Percentiles rank a stretch among this genome's conserved stretches.
phyloP scores from a whole-genome alignment of 148 eudicot species.

The Heliamphora exappendiculata region DNA sequence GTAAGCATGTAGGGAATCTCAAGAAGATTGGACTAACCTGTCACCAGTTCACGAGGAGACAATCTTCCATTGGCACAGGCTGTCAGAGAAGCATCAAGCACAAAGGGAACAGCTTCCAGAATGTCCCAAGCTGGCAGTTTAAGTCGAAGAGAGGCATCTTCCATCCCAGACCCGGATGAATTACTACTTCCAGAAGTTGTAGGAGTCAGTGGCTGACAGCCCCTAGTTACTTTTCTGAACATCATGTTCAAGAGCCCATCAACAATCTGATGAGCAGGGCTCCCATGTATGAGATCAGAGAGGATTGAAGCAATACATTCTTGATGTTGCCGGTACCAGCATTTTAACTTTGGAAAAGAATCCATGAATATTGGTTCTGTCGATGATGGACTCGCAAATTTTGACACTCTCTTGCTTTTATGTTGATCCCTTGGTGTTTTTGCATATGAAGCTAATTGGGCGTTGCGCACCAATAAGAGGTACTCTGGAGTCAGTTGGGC shows the following conservation, averaged over 20 bases:
- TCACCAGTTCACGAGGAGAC: slow-evolving; percentile 87
- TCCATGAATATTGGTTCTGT: slow-evolving; percentile 73
- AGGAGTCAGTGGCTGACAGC: slow-evolving; percentile 31
- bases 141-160: slow-evolving; percentile 56
- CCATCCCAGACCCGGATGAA: slow-evolving; percentile 58
- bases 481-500: slow-evolving; percentile 77
- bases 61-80: slow-evolving; percentile 84
- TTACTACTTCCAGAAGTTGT: slow-evolving; percentile 74
- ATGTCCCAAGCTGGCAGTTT: slow-evolving; percentile 95
- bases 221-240: slow-evolving; percentile 67
- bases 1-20: neutral
- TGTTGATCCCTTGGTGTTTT: slow-evolving; percentile 30
- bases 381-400: slow-evolving; percentile 41
- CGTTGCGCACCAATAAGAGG: slow-evolving; percentile 70
- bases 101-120: slow-evolving; percentile 93
- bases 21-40: slow-evolving; percentile 56
- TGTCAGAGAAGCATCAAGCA: slow-evolving; percentile 83
- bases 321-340: slow-evolving; percentile 84
- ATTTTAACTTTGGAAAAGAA: slow-evolving; percentile 80
- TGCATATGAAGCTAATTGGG: slow-evolving; percentile 50
- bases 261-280: slow-evolving; percentile 76
- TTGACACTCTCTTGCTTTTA: slow-evolving; percentile 38
- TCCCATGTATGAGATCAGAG: slow-evolving; percentile 72
- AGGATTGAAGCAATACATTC: slow-evolving; percentile 87
- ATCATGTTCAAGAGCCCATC: slow-evolving; percentile 76